Evolutionary conservation across 768 basidiomycete species (phyloP).

Genomic region (Mrakia frigida): DNA sequence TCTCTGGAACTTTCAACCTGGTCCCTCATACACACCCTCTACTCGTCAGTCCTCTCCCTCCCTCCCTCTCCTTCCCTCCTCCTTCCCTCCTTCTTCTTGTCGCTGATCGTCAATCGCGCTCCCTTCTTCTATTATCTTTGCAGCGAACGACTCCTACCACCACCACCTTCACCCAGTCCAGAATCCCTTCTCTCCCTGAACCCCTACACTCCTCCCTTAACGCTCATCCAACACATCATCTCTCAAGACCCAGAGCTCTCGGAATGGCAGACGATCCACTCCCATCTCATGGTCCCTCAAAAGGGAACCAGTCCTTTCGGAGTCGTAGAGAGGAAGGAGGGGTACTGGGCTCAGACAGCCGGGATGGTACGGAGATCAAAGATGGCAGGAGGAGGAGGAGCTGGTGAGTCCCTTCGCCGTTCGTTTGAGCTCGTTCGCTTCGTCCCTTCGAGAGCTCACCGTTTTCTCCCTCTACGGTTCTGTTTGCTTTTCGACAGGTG

Average conservation of each 20-base stretch:
- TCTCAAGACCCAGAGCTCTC: constrained; percentile 65
- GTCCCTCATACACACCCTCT: constrained; percentile 69
- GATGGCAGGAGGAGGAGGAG: constrained; percentile 44
- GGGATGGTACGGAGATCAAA: constrained; percentile 58
- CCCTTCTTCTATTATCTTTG: neutral
- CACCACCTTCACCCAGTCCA: constrained; percentile 51
- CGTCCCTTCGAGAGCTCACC: neutral
- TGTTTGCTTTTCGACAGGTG: neutral
- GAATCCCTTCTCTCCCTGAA: constrained; percentile 60
- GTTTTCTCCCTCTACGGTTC: neutral
- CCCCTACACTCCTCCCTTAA: constrained; percentile 73
- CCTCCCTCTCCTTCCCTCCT: neutral
- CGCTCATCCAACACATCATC: constrained; percentile 69
- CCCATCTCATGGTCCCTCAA: neutral
- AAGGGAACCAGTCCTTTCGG: constrained; percentile 2
- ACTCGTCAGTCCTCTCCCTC: constrained; percentile 46
- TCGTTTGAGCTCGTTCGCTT: no score
- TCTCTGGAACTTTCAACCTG: constrained; percentile 52
- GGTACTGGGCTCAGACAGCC: constrained; percentile 15
- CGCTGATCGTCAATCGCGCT: neutral
- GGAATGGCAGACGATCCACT: constrained; percentile 50
- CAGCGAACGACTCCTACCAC: constrained; percentile 65
- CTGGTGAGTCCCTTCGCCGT: no score
- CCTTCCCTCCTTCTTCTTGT: neutral
- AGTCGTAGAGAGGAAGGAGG: constrained; percentile 20